Evolutionary conservation across 768 basidiomycete genomes (phyloP).

Genomic region (Serendipita indica): DNA sequence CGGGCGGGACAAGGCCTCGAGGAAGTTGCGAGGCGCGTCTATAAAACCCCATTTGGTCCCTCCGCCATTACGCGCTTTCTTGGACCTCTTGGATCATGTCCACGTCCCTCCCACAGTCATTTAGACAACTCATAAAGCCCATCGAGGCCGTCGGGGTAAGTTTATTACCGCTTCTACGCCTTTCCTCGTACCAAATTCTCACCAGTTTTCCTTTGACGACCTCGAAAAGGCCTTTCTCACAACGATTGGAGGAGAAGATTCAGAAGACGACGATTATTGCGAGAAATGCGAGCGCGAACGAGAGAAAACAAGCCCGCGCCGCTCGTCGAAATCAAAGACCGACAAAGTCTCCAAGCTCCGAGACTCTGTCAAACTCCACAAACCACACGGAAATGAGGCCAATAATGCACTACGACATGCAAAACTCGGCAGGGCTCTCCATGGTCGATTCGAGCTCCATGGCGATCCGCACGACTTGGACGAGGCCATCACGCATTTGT

Average conservation of each 20-base stretch:
- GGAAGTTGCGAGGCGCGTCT: constrained; percentile 1
- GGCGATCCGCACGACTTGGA: constrained; percentile 6
- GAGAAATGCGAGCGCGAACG: constrained; percentile 4
- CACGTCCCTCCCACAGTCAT: not conserved
- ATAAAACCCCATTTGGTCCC: not conserved
- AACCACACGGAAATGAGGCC: constrained; percentile 2
- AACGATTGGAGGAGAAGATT: constrained; percentile 8
- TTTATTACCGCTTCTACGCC: not conserved
- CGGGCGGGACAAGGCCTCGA: not conserved
- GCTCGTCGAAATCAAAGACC: not conserved
- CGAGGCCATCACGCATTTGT: constrained; percentile 7
- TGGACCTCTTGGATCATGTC: not conserved
- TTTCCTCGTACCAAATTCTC: not conserved
- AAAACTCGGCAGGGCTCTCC: not conserved
- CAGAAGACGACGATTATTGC: not conserved
- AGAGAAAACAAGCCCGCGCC: not conserved
- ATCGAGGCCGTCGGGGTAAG: constrained; percentile 4
- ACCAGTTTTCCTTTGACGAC: not conserved
- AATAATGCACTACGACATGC: constrained; percentile 7
- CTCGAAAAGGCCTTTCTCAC: constrained; percentile 2
- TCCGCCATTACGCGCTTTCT: not conserved
- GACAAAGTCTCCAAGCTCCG: constrained; percentile 5
- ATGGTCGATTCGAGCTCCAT: not conserved
- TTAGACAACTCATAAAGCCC: constrained; percentile 2
- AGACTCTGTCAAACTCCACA: constrained; percentile 3